Base-by-base conservation (phyloP, 805 yeast genomes). In the Spathaspora sp. region DNA sequence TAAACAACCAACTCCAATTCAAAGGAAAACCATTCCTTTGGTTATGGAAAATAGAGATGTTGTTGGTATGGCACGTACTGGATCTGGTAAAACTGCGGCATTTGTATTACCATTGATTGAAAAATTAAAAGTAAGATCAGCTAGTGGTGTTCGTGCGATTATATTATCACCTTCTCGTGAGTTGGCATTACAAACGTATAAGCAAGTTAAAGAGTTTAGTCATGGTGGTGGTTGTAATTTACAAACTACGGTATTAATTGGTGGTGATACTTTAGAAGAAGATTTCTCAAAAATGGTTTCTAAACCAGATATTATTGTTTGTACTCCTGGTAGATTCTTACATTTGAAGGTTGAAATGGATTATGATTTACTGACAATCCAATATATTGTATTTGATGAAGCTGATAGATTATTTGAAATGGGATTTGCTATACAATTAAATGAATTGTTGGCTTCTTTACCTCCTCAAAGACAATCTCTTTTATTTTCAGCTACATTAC, bases 31-130 rank as follows among this genome's bases (percentile, higher is more conserved):
- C 2, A 89, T 94, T 52, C 99, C 99, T 0, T 75, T 91, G 50
- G 85, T 94, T 53, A 74, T 94, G 73, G 89, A 87, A 46, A 87
- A 83, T 50, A 79, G 96, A 63, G 99, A 94, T 70, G 96, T 94
- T 42, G 99, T 94, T 14, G 99, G 97, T 65, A 94, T 94, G 99
- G 99, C 99, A 14, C 81, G 99, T 64, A 94, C 99, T 0, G 99
- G 99, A 62, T 89, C 97, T 23, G 99, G 99, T 77, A 94, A 94
- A 66, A 94, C 99, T 0, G 99, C 99, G 8, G 98, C 99, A 0
- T 94, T 94, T 66, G 80, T 89, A 18, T 72, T 94, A 50, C 99
- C 99, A 2, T 77, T 94, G 75, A 78, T 94, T 57, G 97, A 94
- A 60, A 85, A 81, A 63, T 76, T 93, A 59, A 89, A 89, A 66